Percentiles rank a stretch among this genome's conserved stretches.
phyloP scores from a whole-genome alignment of 2,329 filamentous ascomycete species.

The Hypoxylon sp. region DNA sequence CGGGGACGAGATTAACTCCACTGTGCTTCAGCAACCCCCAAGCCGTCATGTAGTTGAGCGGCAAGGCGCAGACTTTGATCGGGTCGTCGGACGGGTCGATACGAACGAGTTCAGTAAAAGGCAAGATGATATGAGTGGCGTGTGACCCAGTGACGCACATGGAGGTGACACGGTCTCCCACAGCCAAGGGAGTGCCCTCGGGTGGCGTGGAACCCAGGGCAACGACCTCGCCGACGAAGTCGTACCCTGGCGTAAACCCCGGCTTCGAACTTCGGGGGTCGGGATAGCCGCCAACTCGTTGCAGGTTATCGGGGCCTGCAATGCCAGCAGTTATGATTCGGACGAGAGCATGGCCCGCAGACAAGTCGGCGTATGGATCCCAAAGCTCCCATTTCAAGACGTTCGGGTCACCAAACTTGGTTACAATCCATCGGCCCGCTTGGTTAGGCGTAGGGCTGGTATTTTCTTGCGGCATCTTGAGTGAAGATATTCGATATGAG shows the following conservation, averaged over 20 bases:
- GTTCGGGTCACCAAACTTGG: conserved; percentile 12
- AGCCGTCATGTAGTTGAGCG: conserved; percentile 23
- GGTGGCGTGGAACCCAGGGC: not conserved
- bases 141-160: conserved; percentile 9
- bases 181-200: not conserved
- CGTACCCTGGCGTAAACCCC: conserved; percentile 16
- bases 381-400: conserved; percentile 22
- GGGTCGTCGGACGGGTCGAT: conserved; percentile 11
- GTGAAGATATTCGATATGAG: not conserved
- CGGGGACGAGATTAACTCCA: conserved; percentile 3
- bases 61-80: conserved; percentile 12
- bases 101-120: conserved; percentile 14
- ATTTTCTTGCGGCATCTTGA: conserved; percentile 10
- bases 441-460: conserved; percentile 19
- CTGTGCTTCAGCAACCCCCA: conserved; percentile 15
- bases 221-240: conserved; percentile 15
- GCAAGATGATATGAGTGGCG: conserved; percentile 21
- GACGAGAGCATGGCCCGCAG: conserved; percentile 12
- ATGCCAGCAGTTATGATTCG: conserved; percentile 20
- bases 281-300: conserved; percentile 20
- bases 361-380: conserved; percentile 8
- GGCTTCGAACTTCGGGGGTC: conserved; percentile 12
- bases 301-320: conserved; percentile 21
- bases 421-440: conserved; percentile 15
- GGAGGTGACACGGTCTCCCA: conserved; percentile 9